Conservation (phyloP, 2,329 filamentous ascomycete genomes). For the Reticulascus tulasneorum region DNA sequence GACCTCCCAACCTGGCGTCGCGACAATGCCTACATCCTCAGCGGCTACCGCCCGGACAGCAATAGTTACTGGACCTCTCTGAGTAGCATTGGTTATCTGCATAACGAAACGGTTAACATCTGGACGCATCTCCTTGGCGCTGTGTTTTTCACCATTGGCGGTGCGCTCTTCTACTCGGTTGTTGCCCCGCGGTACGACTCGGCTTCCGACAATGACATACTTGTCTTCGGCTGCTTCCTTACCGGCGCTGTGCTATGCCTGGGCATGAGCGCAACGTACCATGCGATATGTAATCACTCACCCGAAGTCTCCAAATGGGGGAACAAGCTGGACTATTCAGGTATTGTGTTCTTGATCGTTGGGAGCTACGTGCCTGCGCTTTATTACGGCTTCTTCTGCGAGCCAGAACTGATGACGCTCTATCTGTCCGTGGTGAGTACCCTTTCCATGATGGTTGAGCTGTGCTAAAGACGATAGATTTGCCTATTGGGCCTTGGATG, state of each 20-base stretch:
- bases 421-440: slow-evolving; percentile 72
- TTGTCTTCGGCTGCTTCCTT: slow-evolving; percentile 77
- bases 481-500: slow-evolving; percentile 73
- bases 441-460: background rate
- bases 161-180: slow-evolving; percentile 49
- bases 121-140: slow-evolving; percentile 65
- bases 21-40: slow-evolving; percentile 53
- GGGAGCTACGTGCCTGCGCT: slow-evolving; percentile 87
- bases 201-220: slow-evolving; percentile 59
- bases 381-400: slow-evolving; percentile 80
- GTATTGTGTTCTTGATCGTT: slow-evolving; percentile 87
- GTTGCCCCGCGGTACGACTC: slow-evolving; percentile 63
- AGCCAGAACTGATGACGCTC: slow-evolving; percentile 57
- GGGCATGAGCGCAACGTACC: slow-evolving; percentile 80
- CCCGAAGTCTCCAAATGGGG: slow-evolving; percentile 73
- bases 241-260: slow-evolving; percentile 67
- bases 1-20: slow-evolving; percentile 56
- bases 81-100: slow-evolving; percentile 47
- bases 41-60: slow-evolving; percentile 50
- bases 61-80: slow-evolving; percentile 44
- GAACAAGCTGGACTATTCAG: slow-evolving; percentile 91
- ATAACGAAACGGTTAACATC: slow-evolving; percentile 62
- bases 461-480: slow-evolving; percentile 53
- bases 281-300: slow-evolving; percentile 83
- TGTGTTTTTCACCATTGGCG: slow-evolving; percentile 49